A percentile compares a stretch with the other conserved stretches of the same genome.
phyloP scores from a whole-genome alignment of 129 eudicot species.

The Lactuca saligna region DNA sequence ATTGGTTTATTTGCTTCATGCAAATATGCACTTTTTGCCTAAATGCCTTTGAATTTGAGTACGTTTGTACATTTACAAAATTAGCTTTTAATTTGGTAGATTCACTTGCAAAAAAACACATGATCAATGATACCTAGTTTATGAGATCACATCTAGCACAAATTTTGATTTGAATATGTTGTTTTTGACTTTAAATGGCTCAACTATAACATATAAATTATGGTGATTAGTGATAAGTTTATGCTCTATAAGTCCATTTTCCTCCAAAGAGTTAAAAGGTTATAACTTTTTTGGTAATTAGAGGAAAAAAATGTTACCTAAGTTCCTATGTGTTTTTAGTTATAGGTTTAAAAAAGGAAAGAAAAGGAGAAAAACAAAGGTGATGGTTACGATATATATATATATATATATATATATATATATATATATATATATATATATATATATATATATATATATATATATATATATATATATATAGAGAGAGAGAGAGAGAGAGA shows the following conservation, averaged over 20 bases:
- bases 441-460: too few relatives aligned
- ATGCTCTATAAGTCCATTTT: background rate
- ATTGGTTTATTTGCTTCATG: slow-evolving; percentile 19
- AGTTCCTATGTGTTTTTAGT: too few relatives aligned
- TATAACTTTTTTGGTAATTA: too few relatives aligned
- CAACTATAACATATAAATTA: background rate
- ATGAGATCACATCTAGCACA: slow-evolving; percentile 11
- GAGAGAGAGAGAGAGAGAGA: too few relatives aligned
- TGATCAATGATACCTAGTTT: slow-evolving; percentile 19
- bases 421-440: too few relatives aligned
- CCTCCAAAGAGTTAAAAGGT: too few relatives aligned
- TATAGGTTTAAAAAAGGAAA: too few relatives aligned
- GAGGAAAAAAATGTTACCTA: too few relatives aligned
- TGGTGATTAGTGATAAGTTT: background rate
- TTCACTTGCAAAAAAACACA: slow-evolving; percentile 1
- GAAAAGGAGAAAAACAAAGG: too few relatives aligned
- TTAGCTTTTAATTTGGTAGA: slow-evolving; percentile 30
- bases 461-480: too few relatives aligned
- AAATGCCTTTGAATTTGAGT: slow-evolving; percentile 13
- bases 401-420: too few relatives aligned
- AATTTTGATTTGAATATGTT: slow-evolving; percentile 8
- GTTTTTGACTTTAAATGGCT: slow-evolving; percentile 2
- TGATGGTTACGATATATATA: too few relatives aligned
- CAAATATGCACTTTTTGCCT: slow-evolving; percentile 18
- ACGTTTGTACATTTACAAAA: slow-evolving; percentile 12